Percentiles rank a stretch among this genome's conserved stretches.
These are phyloP conservation scores for Cyclostephanos invisitatus DNA, from an alignment of 108 stramenopile species.

Conservation along the genomic window DNA sequence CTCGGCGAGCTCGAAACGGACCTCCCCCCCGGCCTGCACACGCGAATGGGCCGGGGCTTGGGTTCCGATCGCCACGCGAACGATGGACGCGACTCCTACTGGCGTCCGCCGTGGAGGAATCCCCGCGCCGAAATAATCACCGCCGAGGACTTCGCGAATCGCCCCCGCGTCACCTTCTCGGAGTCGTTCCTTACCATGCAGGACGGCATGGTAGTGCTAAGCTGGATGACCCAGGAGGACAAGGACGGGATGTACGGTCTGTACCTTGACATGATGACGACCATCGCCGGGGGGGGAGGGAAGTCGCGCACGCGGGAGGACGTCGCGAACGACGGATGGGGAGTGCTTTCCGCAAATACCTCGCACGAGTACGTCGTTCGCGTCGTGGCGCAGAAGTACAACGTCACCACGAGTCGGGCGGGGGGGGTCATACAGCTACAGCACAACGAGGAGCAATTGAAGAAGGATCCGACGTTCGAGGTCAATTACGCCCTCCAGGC, in stretches of 20 bases:
- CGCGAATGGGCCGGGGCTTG: neutral
- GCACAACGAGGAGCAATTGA: constrained; percentile 78
- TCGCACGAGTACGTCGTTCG: constrained; percentile 81
- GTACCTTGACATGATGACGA: constrained; percentile 71
- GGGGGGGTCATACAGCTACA: constrained; percentile 79
- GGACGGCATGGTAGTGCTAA: constrained; percentile 71
- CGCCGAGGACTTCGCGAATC: constrained; percentile 80
- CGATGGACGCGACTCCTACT: constrained; percentile 65
- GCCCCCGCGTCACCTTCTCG: constrained; percentile 73
- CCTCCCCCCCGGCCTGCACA: constrained; percentile 42
- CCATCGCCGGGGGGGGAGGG: constrained; percentile 21
- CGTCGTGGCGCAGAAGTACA: constrained; percentile 74
- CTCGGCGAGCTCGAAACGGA: constrained; percentile 39
- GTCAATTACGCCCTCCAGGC: constrained; percentile 40
- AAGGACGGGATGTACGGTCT: constrained; percentile 58
- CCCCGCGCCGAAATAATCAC: constrained; percentile 57
- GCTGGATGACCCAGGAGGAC: constrained; percentile 69
- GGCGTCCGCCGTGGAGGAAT: constrained; percentile 60
- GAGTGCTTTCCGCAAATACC: constrained; percentile 48
- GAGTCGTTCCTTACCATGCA: constrained; percentile 63
- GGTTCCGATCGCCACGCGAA: constrained; percentile 25
- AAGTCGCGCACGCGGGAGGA: constrained; percentile 5
- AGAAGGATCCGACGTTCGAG: constrained; percentile 46
- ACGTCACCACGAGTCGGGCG: constrained; percentile 67
- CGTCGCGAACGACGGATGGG: constrained; percentile 31